A percentile compares a stretch with the other conserved stretches of the same genome.
phyloP scores from a whole-genome alignment of 208 protist species.

The Trypanosoma platydactyli region DNA sequence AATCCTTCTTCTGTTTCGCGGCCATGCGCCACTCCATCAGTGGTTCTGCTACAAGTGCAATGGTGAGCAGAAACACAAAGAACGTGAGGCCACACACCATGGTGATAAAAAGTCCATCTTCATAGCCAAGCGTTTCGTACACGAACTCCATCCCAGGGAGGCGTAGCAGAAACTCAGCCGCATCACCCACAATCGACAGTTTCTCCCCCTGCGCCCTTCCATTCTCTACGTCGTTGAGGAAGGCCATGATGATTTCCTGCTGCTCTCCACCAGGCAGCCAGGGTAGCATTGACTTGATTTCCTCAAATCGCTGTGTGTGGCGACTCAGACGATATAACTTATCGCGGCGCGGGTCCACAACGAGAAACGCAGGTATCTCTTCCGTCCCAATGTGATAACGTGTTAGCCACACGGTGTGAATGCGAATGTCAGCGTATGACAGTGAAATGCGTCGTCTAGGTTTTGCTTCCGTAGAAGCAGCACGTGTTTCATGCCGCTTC shows the following conservation, averaged over 20 bases:
- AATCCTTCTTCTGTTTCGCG: slow-evolving; percentile 19
- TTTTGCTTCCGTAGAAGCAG: slow-evolving; percentile 23
- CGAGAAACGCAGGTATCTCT: slow-evolving; percentile 73
- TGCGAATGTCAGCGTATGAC: slow-evolving; percentile 54
- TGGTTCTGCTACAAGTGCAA: slow-evolving; percentile 65
- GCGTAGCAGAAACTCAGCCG: slow-evolving; percentile 60
- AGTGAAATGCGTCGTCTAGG: slow-evolving; percentile 42
- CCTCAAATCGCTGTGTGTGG: slow-evolving; percentile 58
- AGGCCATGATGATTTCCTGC: slow-evolving; percentile 50
- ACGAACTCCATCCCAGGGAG: slow-evolving; percentile 52
- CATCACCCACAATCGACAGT: slow-evolving; percentile 44
- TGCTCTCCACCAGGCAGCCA: slow-evolving; percentile 69
- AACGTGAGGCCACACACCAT: slow-evolving; percentile 57
- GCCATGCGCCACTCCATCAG: slow-evolving; percentile 36
- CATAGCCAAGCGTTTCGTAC: slow-evolving; percentile 60
- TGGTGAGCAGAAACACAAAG: slow-evolving; percentile 43
- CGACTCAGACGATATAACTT: slow-evolving; percentile 67
- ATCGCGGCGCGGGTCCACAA: slow-evolving; percentile 73
- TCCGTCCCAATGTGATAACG: slow-evolving; percentile 56
- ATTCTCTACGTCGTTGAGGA: slow-evolving; percentile 54
- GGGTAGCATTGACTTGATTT: slow-evolving; percentile 56
- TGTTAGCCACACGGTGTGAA: slow-evolving; percentile 49
- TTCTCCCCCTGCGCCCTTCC: slow-evolving; percentile 61
- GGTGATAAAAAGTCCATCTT: slow-evolving; percentile 69
- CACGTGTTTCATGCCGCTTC: slow-evolving; percentile 34